phyloP scores from a whole-genome alignment of 2,329 filamentous ascomycete species.

The Colletotrichum gigasporum region DNA sequence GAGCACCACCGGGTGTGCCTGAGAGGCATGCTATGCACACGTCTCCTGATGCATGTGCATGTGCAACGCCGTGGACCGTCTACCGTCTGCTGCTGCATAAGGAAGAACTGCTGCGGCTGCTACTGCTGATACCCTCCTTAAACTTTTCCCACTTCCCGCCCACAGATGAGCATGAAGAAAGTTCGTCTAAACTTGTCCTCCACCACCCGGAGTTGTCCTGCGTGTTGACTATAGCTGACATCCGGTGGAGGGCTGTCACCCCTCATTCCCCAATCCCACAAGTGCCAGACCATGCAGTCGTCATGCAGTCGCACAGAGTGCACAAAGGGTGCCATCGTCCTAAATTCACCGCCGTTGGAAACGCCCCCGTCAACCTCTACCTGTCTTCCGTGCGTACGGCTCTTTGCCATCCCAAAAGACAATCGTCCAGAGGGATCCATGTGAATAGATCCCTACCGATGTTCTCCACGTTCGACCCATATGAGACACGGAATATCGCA shows the following conservation, averaged over 20 bases:
- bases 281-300: not conserved
- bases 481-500: slow-evolving; percentile 13
- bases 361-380: not conserved
- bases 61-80: slow-evolving; percentile 1
- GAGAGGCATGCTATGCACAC: too few species aligned
- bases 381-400: slow-evolving; percentile 10
- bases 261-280: not conserved
- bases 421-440: not conserved
- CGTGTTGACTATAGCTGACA: not conserved
- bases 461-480: slow-evolving; percentile 14
- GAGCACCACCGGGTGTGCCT: too few species aligned
- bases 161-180: not conserved
- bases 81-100: slow-evolving; percentile 37
- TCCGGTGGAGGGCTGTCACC: not conserved
- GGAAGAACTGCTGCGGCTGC: too few species aligned
- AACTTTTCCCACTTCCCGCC: not conserved
- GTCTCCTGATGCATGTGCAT: too few species aligned
- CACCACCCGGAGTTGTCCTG: not conserved
- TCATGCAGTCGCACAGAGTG: slow-evolving; percentile 1
- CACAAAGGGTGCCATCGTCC: not conserved
- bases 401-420: slow-evolving; percentile 13
- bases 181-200: slow-evolving; percentile 8
- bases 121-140: slow-evolving; percentile 39
- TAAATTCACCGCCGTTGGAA: not conserved
- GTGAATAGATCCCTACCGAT: slow-evolving; percentile 11